phyloP scores from a whole-genome alignment of 2,329 filamentous ascomycete genomes.

The Fusarium paranaense region DNA sequence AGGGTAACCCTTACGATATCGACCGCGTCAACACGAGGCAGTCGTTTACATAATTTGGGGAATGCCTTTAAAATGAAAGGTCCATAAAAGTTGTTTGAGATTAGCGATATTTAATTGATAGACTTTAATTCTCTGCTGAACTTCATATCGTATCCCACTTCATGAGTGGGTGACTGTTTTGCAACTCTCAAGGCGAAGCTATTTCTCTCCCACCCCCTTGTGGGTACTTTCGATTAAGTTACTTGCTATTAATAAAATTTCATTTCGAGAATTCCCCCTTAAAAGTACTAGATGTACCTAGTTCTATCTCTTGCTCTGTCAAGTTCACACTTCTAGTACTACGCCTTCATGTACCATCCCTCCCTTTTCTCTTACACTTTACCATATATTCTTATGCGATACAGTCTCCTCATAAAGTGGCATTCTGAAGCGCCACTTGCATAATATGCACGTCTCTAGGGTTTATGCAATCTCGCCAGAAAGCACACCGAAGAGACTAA shows the following conservation, averaged over 20 bases:
- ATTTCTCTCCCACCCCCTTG: too few species aligned
- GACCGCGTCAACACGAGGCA: slow-evolving; percentile 35
- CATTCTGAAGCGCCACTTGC: neutral
- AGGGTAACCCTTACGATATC: slow-evolving; percentile 35
- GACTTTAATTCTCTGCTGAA: neutral
- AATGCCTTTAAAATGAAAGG: neutral
- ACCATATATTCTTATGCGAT: neutral
- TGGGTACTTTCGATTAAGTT: neutral
- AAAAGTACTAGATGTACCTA: neutral
- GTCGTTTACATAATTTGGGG: slow-evolving; percentile 24
- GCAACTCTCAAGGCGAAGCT: neutral
- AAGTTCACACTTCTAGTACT: neutral
- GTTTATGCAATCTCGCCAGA: neutral
- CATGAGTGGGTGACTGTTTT: neutral
- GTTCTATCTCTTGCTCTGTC: neutral
- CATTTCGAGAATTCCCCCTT: neutral
- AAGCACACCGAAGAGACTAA: neutral
- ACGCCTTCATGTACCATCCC: neutral
- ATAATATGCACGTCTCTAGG: neutral
- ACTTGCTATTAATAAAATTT: too few species aligned
- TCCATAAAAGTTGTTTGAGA: slow-evolving; percentile 9
- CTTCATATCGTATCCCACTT: too few species aligned
- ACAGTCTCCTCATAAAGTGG: neutral
- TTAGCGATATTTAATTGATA: neutral
- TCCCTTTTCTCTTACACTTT: neutral